Percentiles rank a stretch among this genome's conserved stretches.
phyloP scores from a whole-genome alignment of 345 rosid species.

The Odontarrhena argentea region DNA sequence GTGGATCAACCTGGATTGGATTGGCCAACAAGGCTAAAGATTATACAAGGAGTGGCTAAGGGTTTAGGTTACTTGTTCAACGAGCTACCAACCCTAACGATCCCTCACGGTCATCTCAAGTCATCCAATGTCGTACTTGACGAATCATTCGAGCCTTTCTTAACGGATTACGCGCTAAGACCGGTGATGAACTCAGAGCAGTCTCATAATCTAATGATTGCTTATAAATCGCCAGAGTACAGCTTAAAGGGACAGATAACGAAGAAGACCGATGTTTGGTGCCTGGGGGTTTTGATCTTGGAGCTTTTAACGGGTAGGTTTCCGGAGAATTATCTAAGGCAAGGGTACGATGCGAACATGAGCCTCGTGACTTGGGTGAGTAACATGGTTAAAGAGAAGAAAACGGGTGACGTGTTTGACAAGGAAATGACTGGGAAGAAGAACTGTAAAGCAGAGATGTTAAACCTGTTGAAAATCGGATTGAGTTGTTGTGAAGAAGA shows the following conservation, averaged over 20 bases:
- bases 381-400: conserved; percentile 60
- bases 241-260: conserved; percentile 45
- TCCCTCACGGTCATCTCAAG: conserved; percentile 79
- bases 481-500: conserved; percentile 78
- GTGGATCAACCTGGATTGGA: conserved; percentile 52
- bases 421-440: conserved; percentile 58
- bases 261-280: conserved; percentile 67
- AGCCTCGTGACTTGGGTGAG: conserved; percentile 67
- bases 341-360: conserved; percentile 45
- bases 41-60: conserved; percentile 64
- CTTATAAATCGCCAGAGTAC: conserved; percentile 78
- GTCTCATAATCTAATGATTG: conserved; percentile 58
- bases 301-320: conserved; percentile 65
- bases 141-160: conserved; percentile 50
- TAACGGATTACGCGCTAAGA: conserved; percentile 62
- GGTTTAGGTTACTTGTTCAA: conserved; percentile 65
- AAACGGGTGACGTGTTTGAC: conserved; percentile 62
- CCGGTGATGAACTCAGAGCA: conserved; percentile 68
- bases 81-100: conserved; percentile 53
- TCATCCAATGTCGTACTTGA: conserved; percentile 75
- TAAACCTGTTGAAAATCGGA: conserved; percentile 64
- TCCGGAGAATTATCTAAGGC: conserved; percentile 63
- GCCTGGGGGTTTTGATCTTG: conserved; percentile 65
- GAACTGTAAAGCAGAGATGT: conserved; percentile 58
- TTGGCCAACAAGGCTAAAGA: conserved; percentile 63